Conservation (phyloP, 345 rosid species). For the Sapria himalayana region DNA sequence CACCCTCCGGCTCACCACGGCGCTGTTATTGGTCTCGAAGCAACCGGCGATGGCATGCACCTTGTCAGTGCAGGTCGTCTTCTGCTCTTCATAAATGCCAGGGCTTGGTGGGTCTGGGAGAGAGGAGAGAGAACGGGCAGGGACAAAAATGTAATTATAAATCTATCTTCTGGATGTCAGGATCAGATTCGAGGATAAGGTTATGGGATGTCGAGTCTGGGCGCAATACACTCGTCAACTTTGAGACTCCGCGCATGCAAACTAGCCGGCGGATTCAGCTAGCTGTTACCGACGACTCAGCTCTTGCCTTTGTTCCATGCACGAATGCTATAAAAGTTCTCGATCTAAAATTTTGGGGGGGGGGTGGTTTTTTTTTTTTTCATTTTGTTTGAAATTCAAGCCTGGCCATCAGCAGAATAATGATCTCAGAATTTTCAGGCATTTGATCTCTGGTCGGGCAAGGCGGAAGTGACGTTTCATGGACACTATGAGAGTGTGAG, state of each 20-base stretch:
- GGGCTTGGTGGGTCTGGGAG: too few relatives aligned
- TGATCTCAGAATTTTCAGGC: conserved; percentile 23
- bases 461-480: conserved; percentile 30
- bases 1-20: conserved; percentile 92
- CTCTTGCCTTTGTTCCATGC: conserved; percentile 69
- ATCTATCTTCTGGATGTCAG: conserved; percentile 21
- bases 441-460: conserved; percentile 74
- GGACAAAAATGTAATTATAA: too few relatives aligned
- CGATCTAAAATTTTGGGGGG: too few relatives aligned
- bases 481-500: conserved; percentile 74
- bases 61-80: conserved; percentile 77
- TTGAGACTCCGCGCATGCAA: conserved; percentile 65
- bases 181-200: conserved; percentile 88
- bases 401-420: too few relatives aligned
- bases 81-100: conserved; percentile 5
- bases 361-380: too few relatives aligned
- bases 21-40: conserved; percentile 67
- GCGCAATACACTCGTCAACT: conserved; percentile 81
- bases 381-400: too few relatives aligned
- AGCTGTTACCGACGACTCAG: conserved; percentile 43
- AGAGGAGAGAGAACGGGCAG: too few relatives aligned
- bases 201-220: conserved; percentile 91
- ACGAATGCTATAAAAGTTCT: conserved; percentile 69
- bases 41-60: conserved; percentile 77
- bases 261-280: conserved; percentile 50